Evolutionary conservation across 2,329 filamentous ascomycete genomes (phyloP), one percentile per base, ranked within the genome.

Genomic region (Zymoseptoria brevis): DNA sequence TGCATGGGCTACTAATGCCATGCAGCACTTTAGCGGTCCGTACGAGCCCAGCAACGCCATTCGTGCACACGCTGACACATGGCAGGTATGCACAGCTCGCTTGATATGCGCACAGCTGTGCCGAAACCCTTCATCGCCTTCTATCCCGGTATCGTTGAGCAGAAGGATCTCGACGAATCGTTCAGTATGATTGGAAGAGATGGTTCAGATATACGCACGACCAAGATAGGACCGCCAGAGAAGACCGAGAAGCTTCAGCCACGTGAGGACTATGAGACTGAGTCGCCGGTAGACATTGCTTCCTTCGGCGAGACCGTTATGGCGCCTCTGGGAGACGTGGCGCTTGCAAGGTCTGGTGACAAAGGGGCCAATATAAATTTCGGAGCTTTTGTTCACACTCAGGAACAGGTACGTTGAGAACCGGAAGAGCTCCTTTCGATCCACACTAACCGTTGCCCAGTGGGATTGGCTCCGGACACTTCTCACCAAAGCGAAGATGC

Each of bases 301-400:
- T 57, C 56, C 24, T 76, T 75, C 54, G 74, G 74, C 2, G 67
- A 68, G 2, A 76, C 73, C 0, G 64, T 71, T 1, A 66, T 67
- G 21, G 68, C 67, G 8, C 74, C 74, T 1, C 57, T 76, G 1
- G 75, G 75, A 19, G 71, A 66, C 49, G 64, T 72, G 48, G 67
- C 63, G 2, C 63, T 68, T 9, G 71, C 64, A 2, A 64, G 70
- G 6, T 67, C 65, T 8, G 71, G 71, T 11, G 71, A 73, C 60
- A 73, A 73, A 57, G 69, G 67, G 8, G 62, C 65, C 7, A 71
- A 72, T 35, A 62, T 67, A 48, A 71, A 71, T 50, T 53, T 66
- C 16, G 70, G 74, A 57, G 49, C 73, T 57, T 82, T 76, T 58
- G 75, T 78, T 2, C 71, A 73, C 5, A 62, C 61, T 8, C 55